Evolutionary conservation across 2,329 filamentous ascomycete species (phyloP).

Genomic region (Pseudocercospora ulei): DNA sequence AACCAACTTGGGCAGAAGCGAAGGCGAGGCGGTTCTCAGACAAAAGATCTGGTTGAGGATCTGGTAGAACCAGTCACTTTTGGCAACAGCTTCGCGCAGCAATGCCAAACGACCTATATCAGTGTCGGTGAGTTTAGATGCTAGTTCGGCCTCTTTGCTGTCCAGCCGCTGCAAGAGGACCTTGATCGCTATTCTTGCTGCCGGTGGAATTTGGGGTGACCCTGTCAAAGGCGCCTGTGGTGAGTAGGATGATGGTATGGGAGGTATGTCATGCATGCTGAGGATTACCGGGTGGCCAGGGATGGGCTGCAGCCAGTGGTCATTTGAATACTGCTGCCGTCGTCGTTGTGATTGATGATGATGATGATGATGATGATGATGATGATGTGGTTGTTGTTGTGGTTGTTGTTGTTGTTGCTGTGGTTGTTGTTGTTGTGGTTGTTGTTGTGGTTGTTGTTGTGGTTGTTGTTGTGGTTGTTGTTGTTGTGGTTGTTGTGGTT

Average conservation of each 20-base stretch:
- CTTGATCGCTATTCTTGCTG: slow-evolving; percentile 13
- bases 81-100: slow-evolving; percentile 48
- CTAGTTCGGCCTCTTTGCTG: slow-evolving; percentile 6
- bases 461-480: too few relatives aligned
- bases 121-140: slow-evolving; percentile 1
- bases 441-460: too few relatives aligned
- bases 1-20: slow-evolving; percentile 35
- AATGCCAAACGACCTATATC: slow-evolving; percentile 43
- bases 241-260: slow-evolving; percentile 7
- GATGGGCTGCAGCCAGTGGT: too few relatives aligned
- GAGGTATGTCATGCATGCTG: too few relatives aligned
- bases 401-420: too few relatives aligned
- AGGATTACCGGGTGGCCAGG: too few relatives aligned
- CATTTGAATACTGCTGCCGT: too few relatives aligned
- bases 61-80: slow-evolving; percentile 54
- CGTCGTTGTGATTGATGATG: too few relatives aligned
- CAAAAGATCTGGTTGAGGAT: slow-evolving; percentile 58
- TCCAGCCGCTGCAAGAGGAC: slow-evolving; percentile 11
- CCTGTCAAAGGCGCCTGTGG: slow-evolving; percentile 4
- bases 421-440: too few relatives aligned
- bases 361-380: slow-evolving; percentile 9
- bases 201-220: not conserved
- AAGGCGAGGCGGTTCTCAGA: slow-evolving; percentile 41
- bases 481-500: too few relatives aligned
- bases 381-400: not conserved